Base-by-base conservation (phyloP, 345 rosid species). In the Arabidopsis suecica region DNA sequence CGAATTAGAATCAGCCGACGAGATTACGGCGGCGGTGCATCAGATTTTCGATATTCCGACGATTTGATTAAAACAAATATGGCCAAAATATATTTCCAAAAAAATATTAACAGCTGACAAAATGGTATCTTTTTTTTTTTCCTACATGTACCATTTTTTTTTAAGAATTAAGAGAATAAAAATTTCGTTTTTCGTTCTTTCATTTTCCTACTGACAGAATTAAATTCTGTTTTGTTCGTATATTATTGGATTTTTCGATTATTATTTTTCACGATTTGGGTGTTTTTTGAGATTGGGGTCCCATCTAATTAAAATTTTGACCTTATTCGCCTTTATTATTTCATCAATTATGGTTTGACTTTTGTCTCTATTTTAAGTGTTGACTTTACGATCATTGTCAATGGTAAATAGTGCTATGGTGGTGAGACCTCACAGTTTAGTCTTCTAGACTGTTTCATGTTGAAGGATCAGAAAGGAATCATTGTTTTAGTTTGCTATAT, bases 1-100 rank as follows among this genome's bases (percentile, higher is more conserved):
- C 69, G 78, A 80, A 53, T 67, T 90, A 42, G 84, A 80, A 62
- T 81, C 91, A 7, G 85, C 82, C 5, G 89, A 85, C 44, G 89
- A 86, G 82, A 83, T 91, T 34, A 87, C 79, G 48, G 81, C 84
- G 63, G 87, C 84, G 25, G 88, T 81, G 61, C 79, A 78, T 79
- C 82, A 79, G 70, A 87, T 86, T 72, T 90, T 90, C 81, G 89
- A 75, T 76, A 45, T 63, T 61, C 64, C 56, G 45, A 67, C 33
- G 23, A 60, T 33, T 32, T 60, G 28, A 69, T 53, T 42, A 14
- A 23, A 49, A 49, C 13, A 59, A 20, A 20, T 9, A 68, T 23
- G 25, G 25, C 25, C 25, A 23, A 23, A 23, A 23, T 40, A 48
- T 23, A 57, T 63, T 9, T 14, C 20, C 20, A 32, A 68, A 41